Conservation (phyloP, 306 rosid genomes). For the Lupinus albus region DNA sequence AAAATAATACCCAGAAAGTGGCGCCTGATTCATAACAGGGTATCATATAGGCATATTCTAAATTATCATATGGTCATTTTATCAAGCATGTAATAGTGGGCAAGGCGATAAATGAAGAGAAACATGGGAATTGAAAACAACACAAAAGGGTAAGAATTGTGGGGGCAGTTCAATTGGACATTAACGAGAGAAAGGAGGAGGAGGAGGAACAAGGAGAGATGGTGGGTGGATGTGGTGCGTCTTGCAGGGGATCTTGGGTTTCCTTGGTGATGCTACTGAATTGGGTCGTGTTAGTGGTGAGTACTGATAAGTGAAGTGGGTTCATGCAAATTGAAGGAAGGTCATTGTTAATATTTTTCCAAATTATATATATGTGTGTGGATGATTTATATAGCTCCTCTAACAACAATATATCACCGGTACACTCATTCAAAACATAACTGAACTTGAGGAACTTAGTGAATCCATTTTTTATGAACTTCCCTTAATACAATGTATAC, state of each 20-base stretch:
- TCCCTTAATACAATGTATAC: no score
- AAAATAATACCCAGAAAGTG: neutral
- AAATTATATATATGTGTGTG: no score
- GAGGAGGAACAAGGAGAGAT: neutral
- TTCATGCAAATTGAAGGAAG: neutral
- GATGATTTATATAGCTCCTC: no score
- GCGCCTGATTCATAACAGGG: neutral
- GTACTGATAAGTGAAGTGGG: neutral
- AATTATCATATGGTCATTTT: constrained; percentile 23
- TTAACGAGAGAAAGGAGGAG: no score
- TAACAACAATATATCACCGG: no score
- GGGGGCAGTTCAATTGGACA: no score
- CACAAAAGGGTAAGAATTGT: neutral
- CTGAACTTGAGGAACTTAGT: no score
- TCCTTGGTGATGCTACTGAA: neutral
- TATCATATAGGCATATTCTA: neutral
- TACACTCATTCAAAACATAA: no score
- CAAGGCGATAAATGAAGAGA: neutral
- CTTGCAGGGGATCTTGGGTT: no score
- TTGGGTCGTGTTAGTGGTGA: neutral
- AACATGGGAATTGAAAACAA: neutral
- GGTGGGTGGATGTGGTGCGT: neutral
- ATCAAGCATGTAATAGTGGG: neutral
- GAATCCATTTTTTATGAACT: no score
- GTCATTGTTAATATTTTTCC: no score